phyloP scores from a whole-genome alignment of 2,329 filamentous ascomycete genomes.

The Drechslerella stenobrocha region DNA sequence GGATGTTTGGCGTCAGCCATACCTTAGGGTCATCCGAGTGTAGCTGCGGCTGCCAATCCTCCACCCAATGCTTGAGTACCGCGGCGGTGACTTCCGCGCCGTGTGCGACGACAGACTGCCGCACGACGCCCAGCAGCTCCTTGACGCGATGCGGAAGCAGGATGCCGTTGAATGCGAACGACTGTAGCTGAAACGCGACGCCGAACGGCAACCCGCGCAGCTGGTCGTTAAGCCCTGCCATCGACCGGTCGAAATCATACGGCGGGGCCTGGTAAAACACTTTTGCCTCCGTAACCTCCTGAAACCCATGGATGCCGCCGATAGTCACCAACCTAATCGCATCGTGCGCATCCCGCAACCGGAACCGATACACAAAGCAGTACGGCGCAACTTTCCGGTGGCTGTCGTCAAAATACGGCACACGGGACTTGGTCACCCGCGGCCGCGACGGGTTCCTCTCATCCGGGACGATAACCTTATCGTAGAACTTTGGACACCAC shows the following conservation, averaged over 20 bases:
- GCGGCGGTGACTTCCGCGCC: constrained; percentile 53
- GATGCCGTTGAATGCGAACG: constrained; percentile 66
- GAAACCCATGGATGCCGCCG: constrained; percentile 41
- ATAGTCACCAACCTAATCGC: constrained; percentile 52
- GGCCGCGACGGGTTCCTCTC: background rate
- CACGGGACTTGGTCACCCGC: constrained; percentile 8
- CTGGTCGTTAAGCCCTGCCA: constrained; percentile 55
- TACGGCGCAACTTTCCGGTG: constrained; percentile 57
- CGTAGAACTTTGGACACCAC: constrained; percentile 40
- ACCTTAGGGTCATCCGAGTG: constrained; percentile 62
- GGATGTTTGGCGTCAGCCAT: constrained; percentile 57
- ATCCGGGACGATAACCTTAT: background rate
- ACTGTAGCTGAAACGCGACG: constrained; percentile 66
- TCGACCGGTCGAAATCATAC: constrained; percentile 49
- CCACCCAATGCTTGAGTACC: constrained; percentile 62
- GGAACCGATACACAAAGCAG: constrained; percentile 61
- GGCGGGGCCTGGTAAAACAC: constrained; percentile 13
- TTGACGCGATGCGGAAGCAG: constrained; percentile 63
- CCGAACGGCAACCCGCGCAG: constrained; percentile 58
- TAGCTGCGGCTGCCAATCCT: constrained; percentile 61
- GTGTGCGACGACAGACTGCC: constrained; percentile 4
- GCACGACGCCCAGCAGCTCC: constrained; percentile 59
- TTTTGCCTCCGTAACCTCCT: constrained; percentile 1
- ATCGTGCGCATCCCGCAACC: constrained; percentile 52
- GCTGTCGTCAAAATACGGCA: constrained; percentile 54